Percentiles rank a stretch among this genome's conserved stretches.
These are phyloP conservation scores for Hericium alpestre DNA, from an alignment of 768 basidiomycete species.

Conservation along the genomic window DNA sequence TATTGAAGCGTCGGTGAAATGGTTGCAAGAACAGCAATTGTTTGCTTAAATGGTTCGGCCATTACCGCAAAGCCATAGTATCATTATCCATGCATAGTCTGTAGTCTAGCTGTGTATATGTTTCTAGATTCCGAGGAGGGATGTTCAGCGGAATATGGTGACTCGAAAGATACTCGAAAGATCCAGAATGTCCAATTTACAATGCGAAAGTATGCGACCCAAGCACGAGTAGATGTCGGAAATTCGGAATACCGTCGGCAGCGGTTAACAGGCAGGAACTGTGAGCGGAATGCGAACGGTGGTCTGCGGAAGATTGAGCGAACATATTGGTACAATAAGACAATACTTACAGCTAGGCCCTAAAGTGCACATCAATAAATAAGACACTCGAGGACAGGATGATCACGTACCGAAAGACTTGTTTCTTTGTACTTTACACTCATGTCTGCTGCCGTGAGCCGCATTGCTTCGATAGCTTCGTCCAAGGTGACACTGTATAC, in stretches of 20 bases:
- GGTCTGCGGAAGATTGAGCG: conserved; percentile 11
- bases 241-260: too few species aligned
- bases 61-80: too few species aligned
- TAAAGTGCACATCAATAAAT: conserved; percentile 14
- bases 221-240: too few species aligned
- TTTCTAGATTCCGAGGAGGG: too few species aligned
- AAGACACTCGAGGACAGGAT: not conserved
- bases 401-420: conserved; percentile 63
- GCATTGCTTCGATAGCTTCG: not conserved
- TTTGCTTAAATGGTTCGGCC: not conserved
- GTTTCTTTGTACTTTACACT: conserved; percentile 94
- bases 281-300: conserved; percentile 78
- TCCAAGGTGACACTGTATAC: conserved; percentile 35
- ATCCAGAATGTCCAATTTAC: too few species aligned
- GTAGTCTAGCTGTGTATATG: too few species aligned
- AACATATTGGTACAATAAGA: not conserved
- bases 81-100: too few species aligned
- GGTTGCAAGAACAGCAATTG: not conserved
- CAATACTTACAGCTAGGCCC: conserved; percentile 47
- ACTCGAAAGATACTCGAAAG: too few species aligned
- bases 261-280: conserved; percentile 62
- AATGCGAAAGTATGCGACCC: too few species aligned
- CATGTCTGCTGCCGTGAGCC: conserved; percentile 66
- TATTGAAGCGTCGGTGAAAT: not conserved
- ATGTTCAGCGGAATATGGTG: too few species aligned